phyloP scores from a whole-genome alignment of 768 basidiomycete species.

The Cubamyces lactineus region DNA sequence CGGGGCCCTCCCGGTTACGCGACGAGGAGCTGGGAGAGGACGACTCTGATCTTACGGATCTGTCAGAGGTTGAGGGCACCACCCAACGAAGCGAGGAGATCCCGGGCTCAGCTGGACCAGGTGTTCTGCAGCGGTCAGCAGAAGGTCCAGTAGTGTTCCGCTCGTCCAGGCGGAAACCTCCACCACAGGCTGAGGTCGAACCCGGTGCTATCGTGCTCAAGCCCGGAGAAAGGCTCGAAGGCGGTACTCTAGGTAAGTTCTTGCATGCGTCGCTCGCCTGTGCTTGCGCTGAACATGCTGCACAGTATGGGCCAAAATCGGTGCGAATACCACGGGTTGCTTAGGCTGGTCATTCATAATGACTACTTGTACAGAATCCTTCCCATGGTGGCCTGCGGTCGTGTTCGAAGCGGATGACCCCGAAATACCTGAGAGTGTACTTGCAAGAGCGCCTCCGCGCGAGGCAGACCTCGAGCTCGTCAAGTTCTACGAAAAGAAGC shows the following conservation, averaged over 20 bases:
- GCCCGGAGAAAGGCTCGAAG: conserved; percentile 44
- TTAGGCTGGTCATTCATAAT: background rate
- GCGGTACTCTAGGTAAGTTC: conserved; percentile 68
- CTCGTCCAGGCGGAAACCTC: conserved; percentile 4
- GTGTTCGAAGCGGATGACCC: conserved; percentile 63
- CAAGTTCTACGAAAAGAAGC: conserved; percentile 74
- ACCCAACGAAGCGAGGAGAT: conserved; percentile 1
- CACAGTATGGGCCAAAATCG: conserved; percentile 84
- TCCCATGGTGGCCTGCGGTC: conserved; percentile 89
- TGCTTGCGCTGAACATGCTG: background rate
- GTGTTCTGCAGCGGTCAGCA: conserved; percentile 1
- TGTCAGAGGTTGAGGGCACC: conserved; percentile 20
- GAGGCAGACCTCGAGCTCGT: conserved; percentile 56
- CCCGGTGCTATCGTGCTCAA: conserved; percentile 40
- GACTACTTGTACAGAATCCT: conserved; percentile 56
- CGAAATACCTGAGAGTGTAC: conserved; percentile 49
- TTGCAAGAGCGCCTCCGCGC: conserved; percentile 2
- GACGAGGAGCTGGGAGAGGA: conserved; percentile 3
- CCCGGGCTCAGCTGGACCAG: background rate
- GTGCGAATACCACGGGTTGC: conserved; percentile 41
- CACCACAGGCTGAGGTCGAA: conserved; percentile 20
- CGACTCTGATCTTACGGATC: conserved; percentile 23
- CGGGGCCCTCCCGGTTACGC: background rate
- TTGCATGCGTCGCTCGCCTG: background rate
- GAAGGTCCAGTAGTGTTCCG: conserved; percentile 9